Evolutionary conservation across 768 basidiomycete genomes (phyloP).

Genomic region (Pilatotrama ljubarskyi): DNA sequence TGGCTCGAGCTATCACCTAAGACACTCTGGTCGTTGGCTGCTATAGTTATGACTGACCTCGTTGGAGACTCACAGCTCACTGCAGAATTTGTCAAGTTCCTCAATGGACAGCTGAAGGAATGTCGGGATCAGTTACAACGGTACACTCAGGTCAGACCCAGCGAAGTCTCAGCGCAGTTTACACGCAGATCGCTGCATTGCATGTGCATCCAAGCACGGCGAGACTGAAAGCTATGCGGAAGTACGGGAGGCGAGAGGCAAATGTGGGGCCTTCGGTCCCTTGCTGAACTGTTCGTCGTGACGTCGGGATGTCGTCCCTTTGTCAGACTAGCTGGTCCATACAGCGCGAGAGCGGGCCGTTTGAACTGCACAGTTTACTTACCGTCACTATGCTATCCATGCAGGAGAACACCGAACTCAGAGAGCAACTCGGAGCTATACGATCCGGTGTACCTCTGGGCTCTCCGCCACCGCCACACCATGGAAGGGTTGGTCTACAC

Average conservation of each 20-base stretch:
- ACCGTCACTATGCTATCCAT: not conserved
- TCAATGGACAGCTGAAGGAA: conserved; percentile 11
- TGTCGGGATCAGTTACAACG: not conserved
- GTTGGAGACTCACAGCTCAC: not conserved
- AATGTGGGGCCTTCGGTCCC: too few relatives aligned
- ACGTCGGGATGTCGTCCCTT: too few relatives aligned
- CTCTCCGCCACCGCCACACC: not conserved
- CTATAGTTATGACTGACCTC: not conserved
- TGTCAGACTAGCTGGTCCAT: too few relatives aligned
- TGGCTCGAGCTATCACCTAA: too few relatives aligned
- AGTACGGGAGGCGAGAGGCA: not conserved
- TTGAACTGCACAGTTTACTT: too few relatives aligned
- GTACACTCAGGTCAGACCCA: not conserved
- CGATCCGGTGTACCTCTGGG: not conserved
- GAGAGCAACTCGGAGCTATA: too few relatives aligned
- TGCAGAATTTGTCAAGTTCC: conserved; percentile 13
- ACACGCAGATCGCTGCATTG: not conserved
- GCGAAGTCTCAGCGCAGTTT: not conserved
- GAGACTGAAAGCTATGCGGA: too few relatives aligned
- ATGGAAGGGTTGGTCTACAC: too few relatives aligned
- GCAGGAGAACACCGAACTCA: not conserved
- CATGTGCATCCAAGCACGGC: not conserved
- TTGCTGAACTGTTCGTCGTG: too few relatives aligned
- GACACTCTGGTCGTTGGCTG: not conserved
- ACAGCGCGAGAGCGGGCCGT: too few relatives aligned